A percentile compares a stretch with the other conserved stretches of the same genome.
Evolutionary conservation across 2,329 filamentous ascomycete genomes (phyloP).

Genomic region (Penicillium brasilianum): DNA sequence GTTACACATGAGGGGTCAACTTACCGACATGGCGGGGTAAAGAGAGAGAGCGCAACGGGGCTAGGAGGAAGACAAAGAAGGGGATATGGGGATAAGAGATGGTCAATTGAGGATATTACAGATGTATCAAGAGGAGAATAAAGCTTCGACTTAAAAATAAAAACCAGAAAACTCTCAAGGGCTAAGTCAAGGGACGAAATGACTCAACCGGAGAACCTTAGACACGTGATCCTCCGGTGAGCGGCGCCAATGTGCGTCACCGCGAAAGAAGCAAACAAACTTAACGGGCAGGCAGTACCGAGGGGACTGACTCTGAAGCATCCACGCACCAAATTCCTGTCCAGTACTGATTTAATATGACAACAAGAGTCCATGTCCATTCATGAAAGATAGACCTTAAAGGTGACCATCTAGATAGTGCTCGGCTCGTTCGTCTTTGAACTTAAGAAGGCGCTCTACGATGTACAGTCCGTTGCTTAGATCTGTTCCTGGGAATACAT

Average conservation of each 20-base stretch:
- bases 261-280: neutral
- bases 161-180: neutral
- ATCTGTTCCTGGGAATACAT: too few relatives aligned
- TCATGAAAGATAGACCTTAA: conserved; percentile 19
- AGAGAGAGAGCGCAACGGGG: conserved; percentile 9
- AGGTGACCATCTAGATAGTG: conserved; percentile 22
- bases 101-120: conserved; percentile 3
- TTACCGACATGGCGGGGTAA: conserved; percentile 44
- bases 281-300: neutral
- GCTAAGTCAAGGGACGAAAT: conserved; percentile 15
- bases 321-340: too few relatives aligned
- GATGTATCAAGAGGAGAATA: neutral
- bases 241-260: conserved; percentile 26
- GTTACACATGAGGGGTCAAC: conserved; percentile 28
- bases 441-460: conserved; percentile 24
- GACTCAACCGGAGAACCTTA: conserved; percentile 24
- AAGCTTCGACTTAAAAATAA: conserved; percentile 7
- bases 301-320: too few relatives aligned
- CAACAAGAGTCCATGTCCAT: too few relatives aligned
- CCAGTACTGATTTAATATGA: too few relatives aligned
- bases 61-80: neutral
- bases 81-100: neutral
- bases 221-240: conserved; percentile 40
- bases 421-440: conserved; percentile 22
- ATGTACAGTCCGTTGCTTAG: too few relatives aligned